Percentiles rank a stretch among this genome's conserved stretches.
phyloP scores from a whole-genome alignment of 2,329 filamentous ascomycete species.

The Phyllosticta capitalensis region DNA sequence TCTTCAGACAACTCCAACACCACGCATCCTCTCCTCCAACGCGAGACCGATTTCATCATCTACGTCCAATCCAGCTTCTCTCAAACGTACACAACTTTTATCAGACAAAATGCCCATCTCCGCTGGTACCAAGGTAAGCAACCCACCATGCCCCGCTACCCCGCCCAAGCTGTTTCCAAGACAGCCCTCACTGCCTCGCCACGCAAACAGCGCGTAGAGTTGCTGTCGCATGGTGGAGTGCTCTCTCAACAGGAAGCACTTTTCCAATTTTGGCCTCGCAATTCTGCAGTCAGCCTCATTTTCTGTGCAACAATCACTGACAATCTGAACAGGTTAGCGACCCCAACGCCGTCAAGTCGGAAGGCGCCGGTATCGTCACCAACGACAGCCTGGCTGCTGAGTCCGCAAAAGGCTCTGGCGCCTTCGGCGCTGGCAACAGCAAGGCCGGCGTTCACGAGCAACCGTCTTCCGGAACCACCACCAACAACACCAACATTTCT shows the following conservation, averaged over 20 bases:
- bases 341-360: conserved; percentile 39
- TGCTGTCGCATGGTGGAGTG: neutral
- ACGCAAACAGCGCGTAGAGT: neutral
- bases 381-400: conserved; percentile 68
- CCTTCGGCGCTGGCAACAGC: conserved; percentile 51
- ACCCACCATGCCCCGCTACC: neutral
- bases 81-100: neutral
- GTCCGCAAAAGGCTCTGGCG: conserved; percentile 51
- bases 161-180: neutral
- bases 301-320: neutral
- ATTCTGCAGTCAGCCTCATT: too few relatives aligned
- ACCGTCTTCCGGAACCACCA: conserved; percentile 43
- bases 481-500: conserved; percentile 48
- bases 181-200: neutral
- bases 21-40: neutral
- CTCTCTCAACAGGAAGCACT: too few relatives aligned
- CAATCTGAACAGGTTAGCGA: conserved; percentile 37
- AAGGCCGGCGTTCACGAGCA: conserved; percentile 42
- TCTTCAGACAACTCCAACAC: neutral
- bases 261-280: too few relatives aligned
- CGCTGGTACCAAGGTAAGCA: conserved; percentile 14
- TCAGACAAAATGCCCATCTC: conserved; percentile 12
- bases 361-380: conserved; percentile 54
- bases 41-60: neutral
- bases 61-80: neutral